These are phyloP conservation scores for Marchantia paleacea DNA, from an alignment of 225 moss, liverwort and hornwort species.

Conservation along the genomic window DNA sequence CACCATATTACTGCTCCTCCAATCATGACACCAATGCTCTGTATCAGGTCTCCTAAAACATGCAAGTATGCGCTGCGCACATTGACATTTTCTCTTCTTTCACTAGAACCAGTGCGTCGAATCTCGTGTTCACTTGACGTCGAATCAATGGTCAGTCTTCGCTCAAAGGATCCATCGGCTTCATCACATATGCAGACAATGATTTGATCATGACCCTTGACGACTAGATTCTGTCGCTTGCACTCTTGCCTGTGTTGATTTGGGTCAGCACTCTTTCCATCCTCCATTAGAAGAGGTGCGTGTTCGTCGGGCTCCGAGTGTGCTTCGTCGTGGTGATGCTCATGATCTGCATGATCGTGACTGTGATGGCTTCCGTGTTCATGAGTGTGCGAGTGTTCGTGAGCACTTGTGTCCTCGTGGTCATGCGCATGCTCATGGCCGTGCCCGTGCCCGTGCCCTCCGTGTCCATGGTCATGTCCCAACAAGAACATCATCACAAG, in stretches of 20 bases:
- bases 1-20: slow-evolving; percentile 89
- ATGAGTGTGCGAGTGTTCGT: slow-evolving; percentile 24
- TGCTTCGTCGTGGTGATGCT: not conserved
- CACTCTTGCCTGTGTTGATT: slow-evolving; percentile 36
- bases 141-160: slow-evolving; percentile 27
- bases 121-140: slow-evolving; percentile 31
- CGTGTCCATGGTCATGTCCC: slow-evolving; percentile 51
- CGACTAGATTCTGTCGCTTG: slow-evolving; percentile 23
- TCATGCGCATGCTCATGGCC: slow-evolving; percentile 17
- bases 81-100: slow-evolving; percentile 55
- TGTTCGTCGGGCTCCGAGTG: too few relatives aligned
- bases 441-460: slow-evolving; percentile 46
- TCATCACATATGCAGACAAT: slow-evolving; percentile 45
- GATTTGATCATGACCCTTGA: slow-evolving; percentile 16
- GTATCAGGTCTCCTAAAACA: slow-evolving; percentile 81
- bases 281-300: too few relatives aligned
- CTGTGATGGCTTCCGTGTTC: slow-evolving; percentile 21
- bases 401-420: slow-evolving; percentile 24
- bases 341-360: not conserved
- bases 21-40: slow-evolving; percentile 90
- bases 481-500: slow-evolving; percentile 74
- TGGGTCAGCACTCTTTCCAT: not conserved
- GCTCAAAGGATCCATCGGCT: not conserved
- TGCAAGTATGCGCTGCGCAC: slow-evolving; percentile 88
- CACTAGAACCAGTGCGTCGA: not conserved